Percentiles rank a stretch among this genome's conserved stretches.
phyloP scores from a whole-genome alignment of 1,284 basidiomycete genomes.

The Trichosporon coremiiforme region DNA sequence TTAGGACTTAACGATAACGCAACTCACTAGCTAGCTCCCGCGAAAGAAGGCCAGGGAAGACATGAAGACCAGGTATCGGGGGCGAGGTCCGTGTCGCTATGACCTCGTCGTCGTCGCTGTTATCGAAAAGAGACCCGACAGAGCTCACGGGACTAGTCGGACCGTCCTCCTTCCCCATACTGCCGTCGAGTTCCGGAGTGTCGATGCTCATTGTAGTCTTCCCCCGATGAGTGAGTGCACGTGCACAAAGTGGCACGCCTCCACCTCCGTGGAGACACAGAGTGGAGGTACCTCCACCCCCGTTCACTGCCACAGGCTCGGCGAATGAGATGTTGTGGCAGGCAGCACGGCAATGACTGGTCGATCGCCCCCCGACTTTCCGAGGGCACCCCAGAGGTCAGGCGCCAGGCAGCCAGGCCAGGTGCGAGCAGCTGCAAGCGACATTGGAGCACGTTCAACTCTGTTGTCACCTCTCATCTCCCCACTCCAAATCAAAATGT shows the following conservation, averaged over 20 bases:
- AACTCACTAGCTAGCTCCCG: slow-evolving; percentile 24
- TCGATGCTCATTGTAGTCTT: slow-evolving; percentile 1
- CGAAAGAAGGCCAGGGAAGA: slow-evolving; percentile 29
- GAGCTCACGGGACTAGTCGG: slow-evolving; percentile 10
- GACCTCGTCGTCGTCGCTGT: neutral
- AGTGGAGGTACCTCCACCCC: slow-evolving; percentile 7
- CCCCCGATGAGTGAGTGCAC: too few relatives aligned
- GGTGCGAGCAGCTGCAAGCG: neutral
- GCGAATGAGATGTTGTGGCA: slow-evolving; percentile 9
- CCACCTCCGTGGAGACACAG: neutral
- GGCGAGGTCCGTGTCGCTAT: slow-evolving; percentile 18
- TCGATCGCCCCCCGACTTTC: slow-evolving; percentile 3
- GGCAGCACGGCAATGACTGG: neutral
- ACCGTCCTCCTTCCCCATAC: neutral
- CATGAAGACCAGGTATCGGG: slow-evolving; percentile 29
- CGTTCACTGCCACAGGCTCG: slow-evolving; percentile 2
- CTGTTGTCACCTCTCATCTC: slow-evolving; percentile 13
- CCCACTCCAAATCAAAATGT: slow-evolving; percentile 36
- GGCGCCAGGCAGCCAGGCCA: neutral
- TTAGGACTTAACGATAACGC: neutral
- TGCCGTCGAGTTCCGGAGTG: neutral
- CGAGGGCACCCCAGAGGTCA: slow-evolving; percentile 5
- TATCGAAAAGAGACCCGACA: slow-evolving; percentile 32
- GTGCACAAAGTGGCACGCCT: neutral
- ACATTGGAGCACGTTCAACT: slow-evolving; percentile 9